Evolutionary conservation across 192 early-diverging fungal species (phyloP).

Genomic region (Cetraspora pellucida): DNA sequence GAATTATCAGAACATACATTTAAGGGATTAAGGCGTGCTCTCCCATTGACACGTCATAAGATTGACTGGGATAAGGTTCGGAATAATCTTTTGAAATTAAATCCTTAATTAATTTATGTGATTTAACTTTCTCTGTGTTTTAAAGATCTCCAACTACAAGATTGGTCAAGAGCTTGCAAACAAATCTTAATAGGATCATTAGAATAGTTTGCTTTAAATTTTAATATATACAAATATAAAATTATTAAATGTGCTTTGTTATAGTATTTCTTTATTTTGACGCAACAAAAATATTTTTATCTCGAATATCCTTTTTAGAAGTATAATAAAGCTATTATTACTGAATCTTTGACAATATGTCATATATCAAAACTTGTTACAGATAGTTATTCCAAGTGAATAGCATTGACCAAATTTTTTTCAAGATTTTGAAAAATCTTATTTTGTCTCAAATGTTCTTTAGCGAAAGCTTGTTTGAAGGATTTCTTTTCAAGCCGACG

Average conservation of each 20-base stretch:
- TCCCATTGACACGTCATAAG: constrained; percentile 91
- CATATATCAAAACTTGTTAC: too few relatives aligned
- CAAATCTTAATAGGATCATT: background rate
- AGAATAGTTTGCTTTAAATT: background rate
- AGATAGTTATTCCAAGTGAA: constrained; percentile 44
- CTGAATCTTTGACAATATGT: too few relatives aligned
- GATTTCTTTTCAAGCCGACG: constrained; percentile 78
- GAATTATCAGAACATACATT: constrained; percentile 88
- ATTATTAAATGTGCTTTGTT: too few relatives aligned
- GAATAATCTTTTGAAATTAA: background rate
- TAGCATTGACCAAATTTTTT: constrained; percentile 48
- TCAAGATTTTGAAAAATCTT: constrained; percentile 58
- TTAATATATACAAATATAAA: background rate
- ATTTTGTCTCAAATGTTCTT: constrained; percentile 65
- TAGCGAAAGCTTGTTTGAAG: constrained; percentile 75
- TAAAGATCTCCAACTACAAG: constrained; percentile 31
- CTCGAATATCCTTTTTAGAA: too few relatives aligned
- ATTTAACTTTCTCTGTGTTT: background rate
- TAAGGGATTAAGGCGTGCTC: constrained; percentile 82
- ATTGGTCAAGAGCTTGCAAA: constrained; percentile 34
- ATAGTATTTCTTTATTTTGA: too few relatives aligned
- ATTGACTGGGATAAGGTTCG: constrained; percentile 87
- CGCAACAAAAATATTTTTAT: too few relatives aligned
- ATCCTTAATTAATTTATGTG: background rate
- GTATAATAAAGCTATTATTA: too few relatives aligned